These are phyloP conservation scores for Lepidium aucheri DNA, from an alignment of 345 rosid species.

Conservation along the genomic window DNA sequence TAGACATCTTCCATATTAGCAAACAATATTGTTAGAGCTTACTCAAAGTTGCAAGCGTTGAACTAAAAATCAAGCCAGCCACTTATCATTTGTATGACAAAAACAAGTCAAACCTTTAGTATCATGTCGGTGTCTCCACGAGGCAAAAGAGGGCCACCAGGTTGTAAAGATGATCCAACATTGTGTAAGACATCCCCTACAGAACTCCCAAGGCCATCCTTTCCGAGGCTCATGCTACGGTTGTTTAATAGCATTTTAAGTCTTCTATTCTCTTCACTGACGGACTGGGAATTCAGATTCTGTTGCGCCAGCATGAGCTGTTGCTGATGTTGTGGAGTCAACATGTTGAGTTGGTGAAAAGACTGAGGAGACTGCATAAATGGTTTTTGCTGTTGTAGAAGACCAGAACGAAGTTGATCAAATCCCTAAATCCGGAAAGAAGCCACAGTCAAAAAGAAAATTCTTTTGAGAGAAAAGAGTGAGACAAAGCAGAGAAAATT, in stretches of 20 bases:
- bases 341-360: constrained; percentile 83
- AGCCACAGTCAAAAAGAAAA: neutral
- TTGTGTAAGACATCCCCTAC: constrained; percentile 65
- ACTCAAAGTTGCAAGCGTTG: neutral
- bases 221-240: constrained; percentile 53
- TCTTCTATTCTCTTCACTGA: constrained; percentile 70
- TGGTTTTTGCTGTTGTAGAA: constrained; percentile 80
- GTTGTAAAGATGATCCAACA: constrained; percentile 61
- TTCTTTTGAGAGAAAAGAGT: neutral
- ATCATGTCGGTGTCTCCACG: constrained; percentile 62
- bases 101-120: constrained; percentile 44
- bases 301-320: constrained; percentile 91
- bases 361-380: constrained; percentile 86
- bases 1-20: neutral
- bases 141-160: constrained; percentile 43
- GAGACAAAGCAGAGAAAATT: neutral
- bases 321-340: constrained; percentile 89
- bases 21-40: neutral
- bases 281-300: constrained; percentile 71
- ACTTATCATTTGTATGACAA: neutral
- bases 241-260: constrained; percentile 62
- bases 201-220: constrained; percentile 67
- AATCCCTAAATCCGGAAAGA: constrained; percentile 42
- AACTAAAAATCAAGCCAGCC: neutral
- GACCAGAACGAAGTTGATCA: constrained; percentile 65